Evolutionary conservation across 2,329 filamentous ascomycete genomes (phyloP).

Genomic region (Beauveria bassiana): DNA sequence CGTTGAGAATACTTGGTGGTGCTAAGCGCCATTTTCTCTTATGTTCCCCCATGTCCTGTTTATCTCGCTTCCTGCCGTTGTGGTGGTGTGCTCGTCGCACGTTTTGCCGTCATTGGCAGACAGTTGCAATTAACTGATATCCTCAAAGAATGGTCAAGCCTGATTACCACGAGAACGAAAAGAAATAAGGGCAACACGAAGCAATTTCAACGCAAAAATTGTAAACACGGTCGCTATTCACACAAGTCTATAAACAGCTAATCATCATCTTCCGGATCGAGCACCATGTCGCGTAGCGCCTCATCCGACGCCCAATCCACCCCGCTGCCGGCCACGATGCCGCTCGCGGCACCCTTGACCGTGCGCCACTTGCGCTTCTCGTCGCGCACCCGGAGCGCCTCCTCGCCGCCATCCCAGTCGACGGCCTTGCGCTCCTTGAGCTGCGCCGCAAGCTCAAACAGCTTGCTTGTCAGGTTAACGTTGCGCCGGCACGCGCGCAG

Average conservation of each 20-base stretch:
- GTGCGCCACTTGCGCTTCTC: conserved; percentile 63
- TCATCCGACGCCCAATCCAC: conserved; percentile 72
- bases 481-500: conserved; percentile 52
- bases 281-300: conserved; percentile 59
- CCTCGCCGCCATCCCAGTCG: conserved; percentile 47
- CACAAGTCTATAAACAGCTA: conserved; percentile 9
- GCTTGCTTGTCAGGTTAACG: conserved; percentile 50
- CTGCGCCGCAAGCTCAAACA: conserved; percentile 56
- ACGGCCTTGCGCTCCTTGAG: conserved; percentile 45
- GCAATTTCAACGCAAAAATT: too few species aligned
- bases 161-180: too few species aligned
- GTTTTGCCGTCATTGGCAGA: too few species aligned
- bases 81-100: too few species aligned
- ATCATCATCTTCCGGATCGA: conserved; percentile 52
- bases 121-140: too few species aligned
- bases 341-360: conserved; percentile 72
- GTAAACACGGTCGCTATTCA: not conserved
- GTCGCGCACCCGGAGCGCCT: conserved; percentile 47
- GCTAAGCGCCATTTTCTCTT: too few species aligned
- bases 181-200: not conserved
- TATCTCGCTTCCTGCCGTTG: too few species aligned
- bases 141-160: too few species aligned
- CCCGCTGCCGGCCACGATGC: conserved; percentile 72
- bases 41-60: too few species aligned
- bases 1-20: too few species aligned